These are phyloP conservation scores for Oenanthe javanica DNA, from an alignment of 140 eudicot species.

Conservation along the genomic window DNA sequence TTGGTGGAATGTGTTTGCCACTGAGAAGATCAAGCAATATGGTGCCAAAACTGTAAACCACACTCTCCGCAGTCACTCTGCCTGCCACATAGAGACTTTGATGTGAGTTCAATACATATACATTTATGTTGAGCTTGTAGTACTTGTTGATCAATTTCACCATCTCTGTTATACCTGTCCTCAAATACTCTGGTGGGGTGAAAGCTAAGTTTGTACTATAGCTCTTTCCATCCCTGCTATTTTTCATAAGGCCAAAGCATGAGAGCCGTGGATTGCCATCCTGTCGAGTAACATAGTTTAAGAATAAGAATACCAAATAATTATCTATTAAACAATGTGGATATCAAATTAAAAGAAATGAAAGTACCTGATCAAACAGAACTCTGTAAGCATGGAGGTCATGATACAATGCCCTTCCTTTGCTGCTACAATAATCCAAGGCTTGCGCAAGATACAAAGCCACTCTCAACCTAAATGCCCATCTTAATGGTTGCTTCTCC, in stretches of 20 bases:
- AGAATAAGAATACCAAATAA: not conserved
- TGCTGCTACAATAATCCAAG: conserved; percentile 66
- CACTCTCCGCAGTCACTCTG: conserved; percentile 60
- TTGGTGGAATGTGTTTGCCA: conserved; percentile 76
- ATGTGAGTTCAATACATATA: not conserved
- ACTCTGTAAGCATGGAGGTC: conserved; percentile 82
- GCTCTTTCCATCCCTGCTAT: conserved; percentile 72
- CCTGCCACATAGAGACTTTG: conserved; percentile 34
- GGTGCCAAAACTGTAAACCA: conserved; percentile 67
- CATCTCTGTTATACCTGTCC: conserved; percentile 39
- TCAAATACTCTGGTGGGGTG: conserved; percentile 74
- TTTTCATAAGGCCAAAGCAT: conserved; percentile 70
- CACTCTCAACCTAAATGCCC: conserved; percentile 84
- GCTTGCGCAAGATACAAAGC: conserved; percentile 81
- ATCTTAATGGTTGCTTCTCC: conserved; percentile 72
- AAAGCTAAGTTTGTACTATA: conserved; percentile 73
- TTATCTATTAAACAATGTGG: not conserved
- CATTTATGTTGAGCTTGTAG: not conserved
- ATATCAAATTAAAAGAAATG: not conserved
- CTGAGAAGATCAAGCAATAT: conserved; percentile 68
- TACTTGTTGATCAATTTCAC: not conserved
- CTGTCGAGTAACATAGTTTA: conserved; percentile 26
- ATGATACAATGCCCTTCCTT: conserved; percentile 69
- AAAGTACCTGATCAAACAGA: conserved; percentile 67
- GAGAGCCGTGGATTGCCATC: conserved; percentile 73